Conservation (phyloP, 2,329 filamentous ascomycete species). For the Sordariomycetes sp. region DNA sequence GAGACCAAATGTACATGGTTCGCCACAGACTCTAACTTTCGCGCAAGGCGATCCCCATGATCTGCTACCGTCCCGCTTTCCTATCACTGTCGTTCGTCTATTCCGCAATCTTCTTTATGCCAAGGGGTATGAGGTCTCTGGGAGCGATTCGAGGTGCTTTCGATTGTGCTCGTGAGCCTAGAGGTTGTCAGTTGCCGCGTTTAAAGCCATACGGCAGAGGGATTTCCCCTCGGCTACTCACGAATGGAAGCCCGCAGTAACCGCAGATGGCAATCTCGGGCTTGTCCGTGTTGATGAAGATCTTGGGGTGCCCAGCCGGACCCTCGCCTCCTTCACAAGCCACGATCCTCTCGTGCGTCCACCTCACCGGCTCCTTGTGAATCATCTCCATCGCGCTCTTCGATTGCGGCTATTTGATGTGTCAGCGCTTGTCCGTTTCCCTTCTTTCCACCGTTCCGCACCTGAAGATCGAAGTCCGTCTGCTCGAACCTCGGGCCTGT, state of each 20-base stretch:
- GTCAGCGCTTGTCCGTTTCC: slow-evolving; percentile 15
- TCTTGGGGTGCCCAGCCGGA: slow-evolving; percentile 77
- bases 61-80: too few relatives aligned
- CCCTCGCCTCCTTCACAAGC: slow-evolving; percentile 90
- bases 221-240: slow-evolving; percentile 49
- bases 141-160: slow-evolving; percentile 72
- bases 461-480: slow-evolving; percentile 88
- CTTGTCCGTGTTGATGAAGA: slow-evolving; percentile 98
- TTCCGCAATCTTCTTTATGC: slow-evolving; percentile 34
- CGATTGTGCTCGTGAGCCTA: slow-evolving; percentile 89
- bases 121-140: slow-evolving; percentile 74
- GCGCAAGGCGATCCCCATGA: too few relatives aligned
- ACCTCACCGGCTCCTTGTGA: slow-evolving; percentile 89
- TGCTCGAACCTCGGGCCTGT: slow-evolving; percentile 92
- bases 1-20: too few relatives aligned
- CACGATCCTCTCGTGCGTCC: slow-evolving; percentile 75
- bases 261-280: slow-evolving; percentile 83
- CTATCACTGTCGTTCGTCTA: too few relatives aligned
- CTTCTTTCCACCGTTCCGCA: slow-evolving; percentile 36
- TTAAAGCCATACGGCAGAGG: too few relatives aligned
- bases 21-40: too few relatives aligned
- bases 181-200: neutral
- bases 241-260: slow-evolving; percentile 91
- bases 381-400: slow-evolving; percentile 89
- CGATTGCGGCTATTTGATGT: slow-evolving; percentile 63